These are phyloP conservation scores for Cyberlindnera bimundalis DNA, from an alignment of 805 yeast genomes.

Conservation along the genomic window DNA sequence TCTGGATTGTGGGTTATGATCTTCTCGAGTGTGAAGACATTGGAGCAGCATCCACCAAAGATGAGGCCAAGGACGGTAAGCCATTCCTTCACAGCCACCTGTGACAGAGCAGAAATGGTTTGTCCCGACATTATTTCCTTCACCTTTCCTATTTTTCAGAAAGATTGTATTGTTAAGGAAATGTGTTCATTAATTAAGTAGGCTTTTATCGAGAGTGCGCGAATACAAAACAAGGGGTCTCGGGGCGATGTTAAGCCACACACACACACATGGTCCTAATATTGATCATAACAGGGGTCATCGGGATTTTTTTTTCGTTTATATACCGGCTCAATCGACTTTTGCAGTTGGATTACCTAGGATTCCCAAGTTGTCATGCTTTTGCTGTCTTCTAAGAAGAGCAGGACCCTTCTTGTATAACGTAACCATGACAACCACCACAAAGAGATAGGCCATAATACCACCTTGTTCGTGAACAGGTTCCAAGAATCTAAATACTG, in stretches of 20 bases:
- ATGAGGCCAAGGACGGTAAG: conserved; percentile 33
- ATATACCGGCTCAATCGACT: conserved; percentile 11
- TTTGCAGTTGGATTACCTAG: conserved; percentile 16
- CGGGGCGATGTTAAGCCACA: too few species aligned
- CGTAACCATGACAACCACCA: background rate
- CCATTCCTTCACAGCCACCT: conserved; percentile 25
- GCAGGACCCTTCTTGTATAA: conserved; percentile 2
- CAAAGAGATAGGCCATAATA: conserved; percentile 36
- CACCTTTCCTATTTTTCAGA: too few species aligned
- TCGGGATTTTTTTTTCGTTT: too few species aligned
- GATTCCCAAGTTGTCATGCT: conserved; percentile 12
- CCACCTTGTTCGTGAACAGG: conserved; percentile 40
- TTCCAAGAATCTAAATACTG: conserved; percentile 40
- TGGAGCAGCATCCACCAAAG: conserved; percentile 74
- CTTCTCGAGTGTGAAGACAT: conserved; percentile 60
- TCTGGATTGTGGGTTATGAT: conserved; percentile 38
- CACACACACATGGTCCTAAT: too few species aligned
- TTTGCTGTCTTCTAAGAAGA: background rate
- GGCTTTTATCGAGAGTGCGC: too few species aligned
- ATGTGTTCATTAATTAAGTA: too few species aligned
- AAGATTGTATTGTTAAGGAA: too few species aligned
- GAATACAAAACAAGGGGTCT: background rate
- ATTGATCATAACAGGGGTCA: too few species aligned
- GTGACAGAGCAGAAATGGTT: conserved; percentile 18
- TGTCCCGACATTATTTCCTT: background rate